phyloP scores from a whole-genome alignment of 768 basidiomycete species.

The Pleurotus salmoneostramineus region DNA sequence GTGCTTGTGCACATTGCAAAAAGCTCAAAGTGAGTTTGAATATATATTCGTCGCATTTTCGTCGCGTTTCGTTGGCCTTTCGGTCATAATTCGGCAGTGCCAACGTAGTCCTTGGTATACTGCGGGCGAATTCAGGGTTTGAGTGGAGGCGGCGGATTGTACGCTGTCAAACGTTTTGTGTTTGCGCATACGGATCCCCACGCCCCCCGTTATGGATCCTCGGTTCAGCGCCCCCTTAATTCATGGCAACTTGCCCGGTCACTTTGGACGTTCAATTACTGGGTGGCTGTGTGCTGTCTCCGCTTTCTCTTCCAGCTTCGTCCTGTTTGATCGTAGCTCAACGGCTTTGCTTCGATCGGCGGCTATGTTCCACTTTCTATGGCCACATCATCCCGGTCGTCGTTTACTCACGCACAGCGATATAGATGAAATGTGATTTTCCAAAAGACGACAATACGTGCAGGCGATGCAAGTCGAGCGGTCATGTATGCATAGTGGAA shows the following conservation, averaged over 20 bases:
- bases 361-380: constrained; percentile 1
- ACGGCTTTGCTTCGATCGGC: constrained; percentile 4
- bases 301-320: not conserved
- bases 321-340: constrained; percentile 3
- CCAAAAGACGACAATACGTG: constrained; percentile 71
- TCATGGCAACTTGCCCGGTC: not conserved
- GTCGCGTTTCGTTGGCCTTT: constrained; percentile 12
- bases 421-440: constrained; percentile 85
- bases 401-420: constrained; percentile 9
- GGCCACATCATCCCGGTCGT: not conserved
- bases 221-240: not conserved
- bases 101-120: no score
- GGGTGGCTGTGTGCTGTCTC: constrained; percentile 6
- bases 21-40: constrained; percentile 67
- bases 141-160: no score
- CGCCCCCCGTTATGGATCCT: no score
- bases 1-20: constrained; percentile 85
- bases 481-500: constrained; percentile 80
- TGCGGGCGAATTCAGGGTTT: no score
- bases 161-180: no score
- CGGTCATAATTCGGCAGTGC: constrained; percentile 9
- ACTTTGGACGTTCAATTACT: not conserved
- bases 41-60: constrained; percentile 10
- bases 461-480: constrained; percentile 67
- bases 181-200: no score